A percentile compares a stretch with the other conserved stretches of the same genome.
Evolutionary conservation across 139 green algal species (phyloP).

Genomic region (Micractinium conductrix): DNA sequence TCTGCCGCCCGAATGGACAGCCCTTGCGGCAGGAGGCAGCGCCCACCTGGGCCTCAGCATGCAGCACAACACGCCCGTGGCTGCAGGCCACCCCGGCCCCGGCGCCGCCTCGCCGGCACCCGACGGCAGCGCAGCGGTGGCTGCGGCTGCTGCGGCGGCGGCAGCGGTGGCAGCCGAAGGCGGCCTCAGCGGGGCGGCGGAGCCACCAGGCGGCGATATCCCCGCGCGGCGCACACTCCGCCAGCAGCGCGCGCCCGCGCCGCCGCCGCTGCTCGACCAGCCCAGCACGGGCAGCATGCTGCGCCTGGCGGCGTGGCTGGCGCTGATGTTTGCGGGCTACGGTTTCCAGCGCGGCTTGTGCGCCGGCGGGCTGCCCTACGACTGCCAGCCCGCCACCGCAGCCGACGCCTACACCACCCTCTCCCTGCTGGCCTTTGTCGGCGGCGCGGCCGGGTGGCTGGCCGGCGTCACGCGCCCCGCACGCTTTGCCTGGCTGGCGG

Average conservation of each 20-base stretch:
- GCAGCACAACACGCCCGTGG: too few species aligned
- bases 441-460: conserved; percentile 20
- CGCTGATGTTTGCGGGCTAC: conserved; percentile 2
- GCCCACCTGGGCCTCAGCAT: too few species aligned
- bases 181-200: too few species aligned
- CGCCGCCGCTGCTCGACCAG: not conserved
- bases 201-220: too few species aligned
- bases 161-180: not conserved
- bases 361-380: conserved; percentile 6
- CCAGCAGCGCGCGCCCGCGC: not conserved
- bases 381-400: not conserved
- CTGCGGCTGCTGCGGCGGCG: too few species aligned
- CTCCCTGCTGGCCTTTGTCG: not conserved
- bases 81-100: too few species aligned
- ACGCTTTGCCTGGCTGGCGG: conserved; percentile 23
- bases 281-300: not conserved
- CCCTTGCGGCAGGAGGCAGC: too few species aligned
- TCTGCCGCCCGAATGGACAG: too few species aligned
- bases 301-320: not conserved
- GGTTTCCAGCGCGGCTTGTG: conserved; percentile 26
- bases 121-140: too few species aligned
- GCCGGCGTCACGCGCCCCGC: conserved; percentile 3
- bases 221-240: not conserved
- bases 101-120: too few species aligned
- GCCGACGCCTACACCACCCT: not conserved